Conservation (phyloP, 352 stramenopile genomes). For the Globisporangium lucens region DNA sequence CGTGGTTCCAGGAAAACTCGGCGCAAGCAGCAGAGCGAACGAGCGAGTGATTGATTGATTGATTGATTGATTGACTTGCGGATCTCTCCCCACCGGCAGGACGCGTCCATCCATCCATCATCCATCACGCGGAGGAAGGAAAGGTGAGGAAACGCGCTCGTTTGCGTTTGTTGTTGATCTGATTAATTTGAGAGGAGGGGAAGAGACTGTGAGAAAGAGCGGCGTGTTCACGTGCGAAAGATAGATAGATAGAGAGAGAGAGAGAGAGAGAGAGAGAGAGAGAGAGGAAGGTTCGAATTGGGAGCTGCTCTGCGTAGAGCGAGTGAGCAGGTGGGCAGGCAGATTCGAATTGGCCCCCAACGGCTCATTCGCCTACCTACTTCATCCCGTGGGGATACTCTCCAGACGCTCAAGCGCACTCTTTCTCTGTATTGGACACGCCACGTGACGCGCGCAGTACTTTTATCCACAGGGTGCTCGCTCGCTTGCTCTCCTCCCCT, state of each 20-base stretch:
- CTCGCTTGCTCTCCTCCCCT: neutral
- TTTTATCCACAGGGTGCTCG: neutral
- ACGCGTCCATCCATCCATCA: neutral
- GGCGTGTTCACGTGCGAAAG: neutral
- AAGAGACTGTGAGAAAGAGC: neutral
- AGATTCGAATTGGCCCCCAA: conserved; percentile 6
- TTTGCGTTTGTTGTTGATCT: neutral
- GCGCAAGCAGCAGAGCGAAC: neutral
- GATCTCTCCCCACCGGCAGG: neutral
- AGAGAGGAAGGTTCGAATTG: neutral
- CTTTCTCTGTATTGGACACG: neutral
- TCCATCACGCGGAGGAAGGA: conserved; percentile 8
- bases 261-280: conserved; percentile 1
- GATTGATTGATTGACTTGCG: neutral
- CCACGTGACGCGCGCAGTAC: neutral
- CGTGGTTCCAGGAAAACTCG: neutral
- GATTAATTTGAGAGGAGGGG: neutral
- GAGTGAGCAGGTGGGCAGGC: neutral
- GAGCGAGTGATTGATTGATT: neutral
- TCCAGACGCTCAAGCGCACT: neutral
- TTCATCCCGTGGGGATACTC: conserved; percentile 3
- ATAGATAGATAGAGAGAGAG: neutral
- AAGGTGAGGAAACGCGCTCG: conserved; percentile 5
- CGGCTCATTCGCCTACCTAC: neutral
- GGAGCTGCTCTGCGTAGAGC: neutral